Conservation (phyloP, 306 rosid genomes). For the Glycyrrhiza uralensis region DNA sequence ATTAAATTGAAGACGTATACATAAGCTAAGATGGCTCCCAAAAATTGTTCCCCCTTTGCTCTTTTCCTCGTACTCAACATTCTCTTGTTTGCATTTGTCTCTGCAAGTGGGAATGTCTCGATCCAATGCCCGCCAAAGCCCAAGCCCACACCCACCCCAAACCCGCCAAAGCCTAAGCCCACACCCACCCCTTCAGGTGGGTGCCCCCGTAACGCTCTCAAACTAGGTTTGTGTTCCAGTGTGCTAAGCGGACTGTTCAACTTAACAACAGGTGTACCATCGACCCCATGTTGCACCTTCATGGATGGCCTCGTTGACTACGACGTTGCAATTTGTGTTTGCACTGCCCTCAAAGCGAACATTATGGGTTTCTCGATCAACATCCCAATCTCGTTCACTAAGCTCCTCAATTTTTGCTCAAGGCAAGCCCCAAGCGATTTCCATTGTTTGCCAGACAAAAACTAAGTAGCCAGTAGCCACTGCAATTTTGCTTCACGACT, state of each 20-base stretch:
- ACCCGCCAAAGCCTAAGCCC: not conserved
- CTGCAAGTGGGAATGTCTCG: constrained; percentile 26
- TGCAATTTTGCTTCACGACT: no score
- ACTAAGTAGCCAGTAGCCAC: not conserved
- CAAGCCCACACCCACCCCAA: not conserved
- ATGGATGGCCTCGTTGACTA: constrained; percentile 51
- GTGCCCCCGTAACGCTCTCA: constrained; percentile 52
- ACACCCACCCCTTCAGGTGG: not conserved
- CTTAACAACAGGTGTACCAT: constrained; percentile 37
- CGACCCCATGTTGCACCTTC: constrained; percentile 57
- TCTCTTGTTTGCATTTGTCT: constrained; percentile 46
- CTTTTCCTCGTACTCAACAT: constrained; percentile 50
- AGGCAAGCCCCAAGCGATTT: constrained; percentile 33
- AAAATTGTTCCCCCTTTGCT: constrained; percentile 32
- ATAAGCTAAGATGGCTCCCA: constrained; percentile 60
- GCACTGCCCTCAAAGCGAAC: constrained; percentile 58
- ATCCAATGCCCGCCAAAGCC: not conserved
- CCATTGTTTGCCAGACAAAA: no score
- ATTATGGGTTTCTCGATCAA: constrained; percentile 47
- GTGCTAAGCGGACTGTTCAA: constrained; percentile 38
- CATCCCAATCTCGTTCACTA: constrained; percentile 43
- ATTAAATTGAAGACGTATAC: no score
- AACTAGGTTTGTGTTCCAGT: constrained; percentile 48
- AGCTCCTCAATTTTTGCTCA: constrained; percentile 60
- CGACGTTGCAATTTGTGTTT: constrained; percentile 63